Evolutionary conservation across 1,284 basidiomycete genomes (phyloP).

Genomic region (Tilletia setariae): DNA sequence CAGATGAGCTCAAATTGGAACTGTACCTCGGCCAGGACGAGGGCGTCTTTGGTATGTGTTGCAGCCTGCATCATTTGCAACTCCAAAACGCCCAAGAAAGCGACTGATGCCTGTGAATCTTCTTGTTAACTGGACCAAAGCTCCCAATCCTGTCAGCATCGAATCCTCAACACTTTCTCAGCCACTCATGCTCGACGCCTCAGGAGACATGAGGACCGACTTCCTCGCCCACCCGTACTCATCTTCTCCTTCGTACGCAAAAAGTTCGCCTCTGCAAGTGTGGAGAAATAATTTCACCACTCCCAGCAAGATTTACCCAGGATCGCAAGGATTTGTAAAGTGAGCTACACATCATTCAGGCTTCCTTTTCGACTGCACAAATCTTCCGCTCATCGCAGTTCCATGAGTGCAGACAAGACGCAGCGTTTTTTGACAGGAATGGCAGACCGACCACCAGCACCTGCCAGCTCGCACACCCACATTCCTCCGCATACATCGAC

Average conservation of each 20-base stretch:
- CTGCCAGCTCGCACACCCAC: conserved; percentile 80
- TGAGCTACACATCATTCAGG: not conserved
- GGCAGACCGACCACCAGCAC: conserved; percentile 3
- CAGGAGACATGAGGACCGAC: conserved; percentile 84
- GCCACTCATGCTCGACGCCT: conserved; percentile 78
- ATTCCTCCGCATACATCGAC: conserved; percentile 93
- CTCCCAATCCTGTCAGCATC: conserved; percentile 56
- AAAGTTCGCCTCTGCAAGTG: conserved; percentile 31
- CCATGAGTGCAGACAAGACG: not conserved
- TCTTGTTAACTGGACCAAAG: not conserved
- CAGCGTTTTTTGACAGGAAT: conserved; percentile 3
- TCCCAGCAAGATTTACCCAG: conserved; percentile 10
- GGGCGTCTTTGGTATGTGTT: conserved; percentile 10
- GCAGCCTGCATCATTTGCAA: too few species aligned
- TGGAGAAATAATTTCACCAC: conserved; percentile 36
- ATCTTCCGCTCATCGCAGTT: not conserved
- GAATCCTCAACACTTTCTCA: conserved; percentile 71
- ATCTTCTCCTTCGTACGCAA: conserved; percentile 17
- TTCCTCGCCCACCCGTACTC: conserved; percentile 69
- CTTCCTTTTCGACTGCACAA: not conserved
- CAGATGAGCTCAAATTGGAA: not conserved
- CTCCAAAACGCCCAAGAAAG: not conserved
- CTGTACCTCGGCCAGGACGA: conserved; percentile 11
- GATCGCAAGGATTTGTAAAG: conserved; percentile 25
- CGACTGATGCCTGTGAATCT: not conserved